These are phyloP conservation scores for Abrus pulchellus DNA, from an alignment of 306 rosid genomes.

Conservation along the genomic window DNA sequence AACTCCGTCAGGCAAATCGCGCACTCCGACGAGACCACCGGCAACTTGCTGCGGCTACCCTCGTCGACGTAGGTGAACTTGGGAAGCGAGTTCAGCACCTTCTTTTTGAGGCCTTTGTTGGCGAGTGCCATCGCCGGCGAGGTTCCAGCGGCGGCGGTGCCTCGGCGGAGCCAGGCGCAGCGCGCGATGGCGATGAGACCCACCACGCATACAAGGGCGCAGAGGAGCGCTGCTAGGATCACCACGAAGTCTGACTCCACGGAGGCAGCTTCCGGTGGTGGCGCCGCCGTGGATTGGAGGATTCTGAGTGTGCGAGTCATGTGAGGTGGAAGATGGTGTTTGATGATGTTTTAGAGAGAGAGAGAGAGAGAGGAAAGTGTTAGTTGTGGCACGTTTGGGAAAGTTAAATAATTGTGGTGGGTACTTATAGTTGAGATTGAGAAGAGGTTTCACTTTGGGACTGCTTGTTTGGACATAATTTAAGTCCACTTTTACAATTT, in stretches of 20 bases:
- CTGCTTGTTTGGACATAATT: too few species aligned
- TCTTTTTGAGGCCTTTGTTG: conserved; percentile 75
- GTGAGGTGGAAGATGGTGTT: background rate
- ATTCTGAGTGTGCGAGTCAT: conserved; percentile 64
- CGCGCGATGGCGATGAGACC: conserved; percentile 79
- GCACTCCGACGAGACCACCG: conserved; percentile 63
- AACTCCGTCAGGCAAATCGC: conserved; percentile 77
- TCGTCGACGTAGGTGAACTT: conserved; percentile 57
- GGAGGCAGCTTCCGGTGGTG: conserved; percentile 62
- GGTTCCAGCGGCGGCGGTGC: background rate
- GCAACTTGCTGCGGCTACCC: conserved; percentile 8
- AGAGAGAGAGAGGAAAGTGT: background rate
- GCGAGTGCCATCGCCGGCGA: conserved; percentile 44
- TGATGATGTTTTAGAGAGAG: background rate
- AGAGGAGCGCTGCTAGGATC: conserved; percentile 74
- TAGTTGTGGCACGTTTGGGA: conserved; percentile 21
- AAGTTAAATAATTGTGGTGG: background rate
- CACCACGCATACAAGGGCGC: conserved; percentile 80
- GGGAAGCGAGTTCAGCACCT: conserved; percentile 72
- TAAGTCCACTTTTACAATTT: too few species aligned
- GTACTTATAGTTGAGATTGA: conserved; percentile 46
- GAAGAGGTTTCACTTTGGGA: conserved; percentile 5
- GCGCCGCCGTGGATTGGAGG: conserved; percentile 53
- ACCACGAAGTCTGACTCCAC: conserved; percentile 78
- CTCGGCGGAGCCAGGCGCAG: conserved; percentile 80